phyloP scores from a whole-genome alignment of 1,139 yeast genomes.

The Debaryomyces subglobosus region DNA sequence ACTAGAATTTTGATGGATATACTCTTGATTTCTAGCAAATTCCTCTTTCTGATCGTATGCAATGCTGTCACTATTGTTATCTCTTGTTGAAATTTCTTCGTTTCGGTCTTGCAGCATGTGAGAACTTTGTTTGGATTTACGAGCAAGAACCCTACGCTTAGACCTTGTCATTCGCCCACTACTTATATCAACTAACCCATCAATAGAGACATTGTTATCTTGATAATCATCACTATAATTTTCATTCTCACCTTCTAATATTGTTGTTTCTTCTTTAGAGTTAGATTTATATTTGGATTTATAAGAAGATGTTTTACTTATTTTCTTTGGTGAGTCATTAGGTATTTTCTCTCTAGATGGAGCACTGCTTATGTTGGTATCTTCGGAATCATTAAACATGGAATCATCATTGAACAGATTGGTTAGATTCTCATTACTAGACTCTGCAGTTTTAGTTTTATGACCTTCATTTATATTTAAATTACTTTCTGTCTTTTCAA shows the following conservation, averaged over 20 bases:
- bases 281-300: not conserved
- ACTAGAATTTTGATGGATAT: not conserved
- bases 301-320: not conserved
- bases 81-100: not conserved
- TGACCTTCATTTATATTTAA: not conserved
- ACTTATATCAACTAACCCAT: not conserved
- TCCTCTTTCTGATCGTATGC: not conserved
- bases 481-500: not conserved
- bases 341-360: not conserved
- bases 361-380: not conserved
- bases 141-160: not conserved
- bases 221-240: not conserved
- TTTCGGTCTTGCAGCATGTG: no score
- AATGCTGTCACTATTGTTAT: not conserved
- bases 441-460: not conserved
- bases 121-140: not conserved
- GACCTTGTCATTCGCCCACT: not conserved
- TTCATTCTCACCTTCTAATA: slow-evolving; percentile 8
- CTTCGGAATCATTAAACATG: not conserved
- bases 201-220: not conserved
- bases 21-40: not conserved
- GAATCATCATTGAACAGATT: not conserved
- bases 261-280: not conserved
- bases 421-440: not conserved
- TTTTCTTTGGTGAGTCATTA: not conserved